Evolutionary conservation across 1,284 basidiomycete species (phyloP), one percentile per base, ranked within the genome.

Genomic region (Trichosporon ovoides): DNA sequence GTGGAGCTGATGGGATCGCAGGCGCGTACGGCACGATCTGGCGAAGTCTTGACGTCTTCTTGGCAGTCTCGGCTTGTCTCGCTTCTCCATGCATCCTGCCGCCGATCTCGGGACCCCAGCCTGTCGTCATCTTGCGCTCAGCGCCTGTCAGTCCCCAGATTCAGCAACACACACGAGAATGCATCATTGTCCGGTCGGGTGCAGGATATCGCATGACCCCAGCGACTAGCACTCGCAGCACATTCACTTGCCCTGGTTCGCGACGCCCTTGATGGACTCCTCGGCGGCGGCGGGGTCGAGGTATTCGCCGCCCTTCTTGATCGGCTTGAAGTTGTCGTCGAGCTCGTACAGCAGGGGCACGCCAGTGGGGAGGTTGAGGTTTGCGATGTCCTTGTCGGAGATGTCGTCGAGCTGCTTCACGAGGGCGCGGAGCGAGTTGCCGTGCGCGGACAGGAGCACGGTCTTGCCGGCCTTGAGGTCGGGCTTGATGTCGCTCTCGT

Each of bases 361-460:
- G 18, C 48, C 55, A 1, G 55, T 56, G 36, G 55, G 55, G 12
- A 56, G 31, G 48, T 56, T 56, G 48, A 56, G 48, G 18, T 24
- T 19, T 3, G 55, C 46, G 19, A 56, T 56, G 22, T 56, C 55
- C 12, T 12, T 13, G 18, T 56, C 55, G 5, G 48, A 51, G 48
- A 56, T 56, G 1, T 24, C 36, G 36, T 56, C 48, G 18, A 56
- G 55, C 18, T 56, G 48, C 55, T 51, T 56, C 36, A 50, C 36
- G 24, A 56, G 55, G 7, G 55, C 55, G 13, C 55, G 46, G 7
- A 56, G 55, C 24, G 46, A 56, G 55, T 56, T 56, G 24, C 55
- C 55, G 28, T 56, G 55, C 3, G 55, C 55, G 5, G 55, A 20
- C 3, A 56, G 9, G 16, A 56, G 46, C 1, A 56, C 55, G 13